Evolutionary conservation across 1,284 basidiomycete species (phyloP).

Genomic region (Vanrija sp.): DNA sequence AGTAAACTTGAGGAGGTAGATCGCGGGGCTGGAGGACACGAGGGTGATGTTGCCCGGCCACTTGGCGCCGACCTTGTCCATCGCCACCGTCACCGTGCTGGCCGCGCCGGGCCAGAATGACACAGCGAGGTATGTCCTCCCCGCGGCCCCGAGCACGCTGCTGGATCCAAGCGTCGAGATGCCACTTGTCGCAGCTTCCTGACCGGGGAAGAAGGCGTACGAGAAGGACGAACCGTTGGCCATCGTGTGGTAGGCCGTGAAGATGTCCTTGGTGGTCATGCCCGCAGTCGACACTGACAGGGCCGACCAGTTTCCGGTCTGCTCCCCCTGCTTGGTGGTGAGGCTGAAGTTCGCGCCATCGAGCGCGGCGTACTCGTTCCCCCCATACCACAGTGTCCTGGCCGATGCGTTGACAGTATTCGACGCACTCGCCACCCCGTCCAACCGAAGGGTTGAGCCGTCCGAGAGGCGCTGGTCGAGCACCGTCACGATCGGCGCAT

Average conservation of each 20-base stretch:
- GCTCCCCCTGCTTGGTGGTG: slow-evolving; percentile 53
- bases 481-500: slow-evolving; percentile 57
- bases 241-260: slow-evolving; percentile 54
- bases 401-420: background rate
- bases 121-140: slow-evolving; percentile 7
- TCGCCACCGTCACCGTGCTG: slow-evolving; percentile 7
- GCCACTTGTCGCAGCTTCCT: background rate
- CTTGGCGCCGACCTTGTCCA: slow-evolving; percentile 11
- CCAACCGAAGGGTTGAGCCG: slow-evolving; percentile 49
- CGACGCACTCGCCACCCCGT: slow-evolving; percentile 37
- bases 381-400: slow-evolving; percentile 24
- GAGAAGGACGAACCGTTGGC: slow-evolving; percentile 41
- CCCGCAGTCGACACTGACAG: slow-evolving; percentile 61
- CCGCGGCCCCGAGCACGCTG: slow-evolving; percentile 11
- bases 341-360: slow-evolving; percentile 25
- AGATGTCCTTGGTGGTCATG: slow-evolving; percentile 56
- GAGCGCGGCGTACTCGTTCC: slow-evolving; percentile 23
- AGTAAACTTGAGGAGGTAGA: too few species aligned
- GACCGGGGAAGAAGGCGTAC: slow-evolving; percentile 56
- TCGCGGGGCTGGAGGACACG: too few species aligned
- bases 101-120: slow-evolving; percentile 18
- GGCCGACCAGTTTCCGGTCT: slow-evolving; percentile 58
- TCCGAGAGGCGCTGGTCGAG: slow-evolving; percentile 56
- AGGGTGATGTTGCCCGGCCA: slow-evolving; percentile 12
- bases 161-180: background rate